A percentile compares a stretch with the other conserved stretches of the same genome.
Conservation (phyloP, 495 filamentous ascomycete species). For the Copromyces sp. region DNA sequence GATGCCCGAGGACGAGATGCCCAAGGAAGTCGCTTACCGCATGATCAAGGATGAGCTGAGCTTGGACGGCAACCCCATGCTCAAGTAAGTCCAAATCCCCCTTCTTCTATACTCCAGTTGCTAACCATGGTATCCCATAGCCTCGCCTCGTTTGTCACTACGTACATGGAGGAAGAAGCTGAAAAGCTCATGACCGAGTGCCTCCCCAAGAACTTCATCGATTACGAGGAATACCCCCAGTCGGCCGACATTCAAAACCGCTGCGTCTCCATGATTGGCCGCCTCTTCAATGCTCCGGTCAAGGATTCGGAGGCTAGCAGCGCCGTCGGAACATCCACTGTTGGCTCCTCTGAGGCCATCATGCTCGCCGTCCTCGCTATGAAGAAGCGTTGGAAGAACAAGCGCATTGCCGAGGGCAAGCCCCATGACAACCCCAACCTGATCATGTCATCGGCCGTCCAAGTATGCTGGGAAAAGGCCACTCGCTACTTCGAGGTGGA, state of each 20-base stretch:
- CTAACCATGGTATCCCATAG: slow-evolving; percentile 29
- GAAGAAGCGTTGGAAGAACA: slow-evolving; percentile 91
- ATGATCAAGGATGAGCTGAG: slow-evolving; percentile 94
- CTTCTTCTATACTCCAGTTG: background rate
- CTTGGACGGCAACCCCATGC: slow-evolving; percentile 79
- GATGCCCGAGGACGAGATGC: slow-evolving; percentile 89
- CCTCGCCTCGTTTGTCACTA: slow-evolving; percentile 73
- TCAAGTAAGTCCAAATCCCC: slow-evolving; percentile 50
- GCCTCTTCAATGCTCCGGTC: slow-evolving; percentile 66
- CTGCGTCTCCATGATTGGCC: slow-evolving; percentile 88
- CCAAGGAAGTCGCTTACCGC: slow-evolving; percentile 78
- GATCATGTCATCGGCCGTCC: slow-evolving; percentile 84
- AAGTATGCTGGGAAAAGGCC: slow-evolving; percentile 96
- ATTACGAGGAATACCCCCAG: slow-evolving; percentile 88
- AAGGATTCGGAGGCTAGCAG: slow-evolving; percentile 34
- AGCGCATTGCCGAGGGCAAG: slow-evolving; percentile 67
- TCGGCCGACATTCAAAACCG: slow-evolving; percentile 85
- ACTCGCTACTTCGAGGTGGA: slow-evolving; percentile 91
- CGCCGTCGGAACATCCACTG: slow-evolving; percentile 74
- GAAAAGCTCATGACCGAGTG: slow-evolving; percentile 85
- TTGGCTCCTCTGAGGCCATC: slow-evolving; percentile 82
- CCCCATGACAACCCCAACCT: slow-evolving; percentile 70
- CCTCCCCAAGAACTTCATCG: slow-evolving; percentile 88
- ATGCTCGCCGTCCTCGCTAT: slow-evolving; percentile 85
- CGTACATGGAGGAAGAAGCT: slow-evolving; percentile 86